Conservation (phyloP, 305 asterid genomes). For the Fraxinus greggii region DNA sequence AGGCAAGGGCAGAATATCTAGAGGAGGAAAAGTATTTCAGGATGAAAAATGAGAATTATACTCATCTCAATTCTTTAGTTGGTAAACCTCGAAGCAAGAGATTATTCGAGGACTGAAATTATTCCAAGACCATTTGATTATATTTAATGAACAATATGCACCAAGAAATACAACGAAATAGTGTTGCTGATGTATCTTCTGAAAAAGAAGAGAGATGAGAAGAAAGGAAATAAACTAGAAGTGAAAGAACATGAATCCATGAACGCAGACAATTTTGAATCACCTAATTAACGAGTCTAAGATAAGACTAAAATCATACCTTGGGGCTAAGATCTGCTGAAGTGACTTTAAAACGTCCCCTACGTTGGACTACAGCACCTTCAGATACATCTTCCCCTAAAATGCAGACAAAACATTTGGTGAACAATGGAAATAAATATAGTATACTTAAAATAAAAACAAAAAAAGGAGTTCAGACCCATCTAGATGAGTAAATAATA, state of each 20-base stretch:
- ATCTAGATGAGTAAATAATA: background rate
- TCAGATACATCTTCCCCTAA: conserved; percentile 79
- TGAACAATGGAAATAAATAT: conserved; percentile 3
- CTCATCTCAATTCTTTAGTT: background rate
- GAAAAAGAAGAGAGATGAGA: background rate
- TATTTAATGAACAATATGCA: background rate
- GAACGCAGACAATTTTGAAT: background rate
- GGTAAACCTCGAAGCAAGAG: background rate
- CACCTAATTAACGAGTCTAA: background rate
- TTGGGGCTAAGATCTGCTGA: conserved; percentile 75
- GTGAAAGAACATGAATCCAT: background rate
- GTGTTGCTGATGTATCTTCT: background rate
- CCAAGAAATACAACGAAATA: background rate
- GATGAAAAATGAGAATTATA: background rate
- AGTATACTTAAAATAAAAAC: background rate
- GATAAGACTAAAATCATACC: conserved; percentile 35
- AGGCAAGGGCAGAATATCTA: background rate
- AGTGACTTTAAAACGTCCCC: conserved; percentile 96
- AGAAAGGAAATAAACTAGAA: background rate
- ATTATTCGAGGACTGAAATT: background rate
- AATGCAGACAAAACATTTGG: conserved; percentile 14
- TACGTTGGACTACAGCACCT: conserved; percentile 76
- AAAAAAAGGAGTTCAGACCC: background rate
- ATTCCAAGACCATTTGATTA: background rate
- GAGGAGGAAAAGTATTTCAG: background rate